A percentile compares a stretch with the other conserved stretches of the same genome.
Conservation (phyloP, 2,329 filamentous ascomycete species). For the Apiospora rasikravindrae region DNA sequence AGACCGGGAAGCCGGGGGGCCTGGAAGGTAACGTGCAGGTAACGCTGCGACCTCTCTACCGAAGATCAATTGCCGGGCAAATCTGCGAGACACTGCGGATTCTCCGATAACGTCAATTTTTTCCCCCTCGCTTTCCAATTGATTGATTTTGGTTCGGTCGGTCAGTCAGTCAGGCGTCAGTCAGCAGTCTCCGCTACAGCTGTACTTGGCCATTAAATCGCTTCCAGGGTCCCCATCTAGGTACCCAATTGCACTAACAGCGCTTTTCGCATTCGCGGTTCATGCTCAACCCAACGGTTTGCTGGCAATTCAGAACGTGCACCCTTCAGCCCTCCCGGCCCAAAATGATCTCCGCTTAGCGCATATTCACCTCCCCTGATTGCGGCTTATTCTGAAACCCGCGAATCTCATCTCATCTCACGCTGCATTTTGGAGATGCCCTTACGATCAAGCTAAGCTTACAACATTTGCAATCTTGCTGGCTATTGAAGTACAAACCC, state of each 20-base stretch:
- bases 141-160: background rate
- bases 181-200: background rate
- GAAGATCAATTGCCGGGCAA: background rate
- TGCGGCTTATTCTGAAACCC: background rate
- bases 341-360: background rate
- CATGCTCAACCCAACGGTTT: background rate
- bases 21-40: background rate
- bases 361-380: background rate
- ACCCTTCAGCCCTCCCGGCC: background rate
- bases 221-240: background rate
- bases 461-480: background rate
- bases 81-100: constrained; percentile 1
- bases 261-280: background rate
- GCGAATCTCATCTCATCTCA: background rate
- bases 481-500: background rate
- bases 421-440: background rate
- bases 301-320: background rate
- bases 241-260: background rate
- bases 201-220: background rate
- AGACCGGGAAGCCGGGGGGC: background rate
- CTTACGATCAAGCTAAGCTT: background rate
- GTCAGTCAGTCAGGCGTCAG: background rate
- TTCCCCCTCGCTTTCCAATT: background rate
- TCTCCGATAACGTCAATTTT: background rate
- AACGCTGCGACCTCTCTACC: background rate